Conservation (phyloP, 2,329 filamentous ascomycete genomes). For the Mycocentrospora acerina region DNA sequence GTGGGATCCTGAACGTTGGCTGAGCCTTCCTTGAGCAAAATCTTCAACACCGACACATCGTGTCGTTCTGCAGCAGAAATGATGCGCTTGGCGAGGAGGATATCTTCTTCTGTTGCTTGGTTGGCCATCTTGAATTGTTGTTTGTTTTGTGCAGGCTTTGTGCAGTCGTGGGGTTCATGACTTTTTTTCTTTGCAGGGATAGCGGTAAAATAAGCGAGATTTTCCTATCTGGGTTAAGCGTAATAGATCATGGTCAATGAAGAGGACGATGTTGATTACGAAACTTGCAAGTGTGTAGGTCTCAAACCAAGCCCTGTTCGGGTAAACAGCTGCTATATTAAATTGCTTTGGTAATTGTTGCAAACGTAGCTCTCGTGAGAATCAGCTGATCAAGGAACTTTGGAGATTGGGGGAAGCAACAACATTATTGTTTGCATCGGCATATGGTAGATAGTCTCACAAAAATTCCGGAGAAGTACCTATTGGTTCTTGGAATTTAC, state of each 20-base stretch:
- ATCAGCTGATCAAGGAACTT: no score
- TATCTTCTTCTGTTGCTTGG: constrained; percentile 38
- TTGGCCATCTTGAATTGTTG: constrained; percentile 29
- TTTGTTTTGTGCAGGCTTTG: constrained; percentile 10
- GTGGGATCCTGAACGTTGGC: constrained; percentile 42
- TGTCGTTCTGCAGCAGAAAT: constrained; percentile 40
- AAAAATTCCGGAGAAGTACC: no score
- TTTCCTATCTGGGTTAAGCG: no score
- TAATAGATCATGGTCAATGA: constrained; percentile 57
- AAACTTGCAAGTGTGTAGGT: no score
- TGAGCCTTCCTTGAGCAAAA: constrained; percentile 40
- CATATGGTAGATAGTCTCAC: no score
- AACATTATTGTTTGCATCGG: no score
- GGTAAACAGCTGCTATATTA: no score
- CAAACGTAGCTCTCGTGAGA: no score
- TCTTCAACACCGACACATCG: constrained; percentile 33
- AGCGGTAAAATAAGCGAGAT: constrained; percentile 16
- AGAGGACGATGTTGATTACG: constrained; percentile 29
- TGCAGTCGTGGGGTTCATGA: constrained; percentile 10
- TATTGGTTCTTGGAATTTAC: no score
- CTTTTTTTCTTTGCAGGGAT: constrained; percentile 15
- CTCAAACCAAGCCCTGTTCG: no score
- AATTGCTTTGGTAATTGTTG: no score
- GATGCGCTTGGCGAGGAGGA: constrained; percentile 41
- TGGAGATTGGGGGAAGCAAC: no score